Conservation (phyloP, 2,329 filamentous ascomycete genomes). For the Monosporascus sp. region DNA sequence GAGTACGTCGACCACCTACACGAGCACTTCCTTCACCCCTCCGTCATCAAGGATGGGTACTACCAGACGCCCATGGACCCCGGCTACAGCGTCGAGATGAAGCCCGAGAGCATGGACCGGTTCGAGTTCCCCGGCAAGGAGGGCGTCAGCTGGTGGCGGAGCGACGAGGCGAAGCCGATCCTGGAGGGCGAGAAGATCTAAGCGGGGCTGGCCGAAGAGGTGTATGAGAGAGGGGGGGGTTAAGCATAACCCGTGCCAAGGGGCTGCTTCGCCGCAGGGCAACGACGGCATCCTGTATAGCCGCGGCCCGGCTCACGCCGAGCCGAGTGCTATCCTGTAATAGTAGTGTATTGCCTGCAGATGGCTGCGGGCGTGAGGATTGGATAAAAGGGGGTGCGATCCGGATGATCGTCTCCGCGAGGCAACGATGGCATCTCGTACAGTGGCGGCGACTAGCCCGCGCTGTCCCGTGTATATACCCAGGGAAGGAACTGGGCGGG, state of each 20-base stretch:
- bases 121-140: constrained; percentile 72
- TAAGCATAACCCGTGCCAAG: constrained; percentile 1
- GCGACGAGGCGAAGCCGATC: constrained; percentile 70
- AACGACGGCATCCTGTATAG: constrained; percentile 28
- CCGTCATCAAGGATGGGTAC: constrained; percentile 75
- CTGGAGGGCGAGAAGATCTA: constrained; percentile 57
- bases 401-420: constrained; percentile 13
- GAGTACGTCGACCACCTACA: constrained; percentile 93
- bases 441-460: neutral
- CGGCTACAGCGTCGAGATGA: constrained; percentile 94
- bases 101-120: constrained; percentile 74
- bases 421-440: constrained; percentile 26
- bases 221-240: constrained; percentile 5
- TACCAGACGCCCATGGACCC: constrained; percentile 79
- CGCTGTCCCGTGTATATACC: constrained; percentile 5
- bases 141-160: constrained; percentile 81
- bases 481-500: constrained; percentile 20
- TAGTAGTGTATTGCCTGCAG: constrained; percentile 3
- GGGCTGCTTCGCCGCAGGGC: constrained; percentile 22
- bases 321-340: constrained; percentile 5
- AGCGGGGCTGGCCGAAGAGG: neutral
- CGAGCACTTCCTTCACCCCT: constrained; percentile 84
- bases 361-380: neutral
- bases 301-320: neutral
- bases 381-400: constrained; percentile 12